A percentile compares a stretch with the other conserved stretches of the same genome.
These are phyloP conservation scores for Truncatella angustata DNA, from an alignment of 2,329 filamentous ascomycete genomes.

Conservation along the genomic window DNA sequence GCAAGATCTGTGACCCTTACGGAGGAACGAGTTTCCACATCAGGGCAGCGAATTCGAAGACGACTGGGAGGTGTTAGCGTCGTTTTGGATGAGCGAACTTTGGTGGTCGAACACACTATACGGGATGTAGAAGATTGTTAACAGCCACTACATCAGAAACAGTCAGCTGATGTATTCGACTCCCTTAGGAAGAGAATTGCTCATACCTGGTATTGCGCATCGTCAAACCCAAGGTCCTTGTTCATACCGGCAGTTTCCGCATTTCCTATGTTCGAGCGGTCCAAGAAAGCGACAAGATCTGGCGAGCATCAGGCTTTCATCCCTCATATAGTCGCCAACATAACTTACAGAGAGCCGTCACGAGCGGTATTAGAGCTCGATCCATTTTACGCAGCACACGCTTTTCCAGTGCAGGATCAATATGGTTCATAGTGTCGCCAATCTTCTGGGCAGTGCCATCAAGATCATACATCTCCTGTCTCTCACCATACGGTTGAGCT, in stretches of 20 bases:
- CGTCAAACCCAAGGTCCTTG: slow-evolving; percentile 33
- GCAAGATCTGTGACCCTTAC: too few relatives aligned
- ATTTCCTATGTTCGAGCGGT: slow-evolving; percentile 40
- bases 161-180: neutral
- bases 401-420: slow-evolving; percentile 24
- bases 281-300: slow-evolving; percentile 35
- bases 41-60: slow-evolving; percentile 40
- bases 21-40: slow-evolving; percentile 42
- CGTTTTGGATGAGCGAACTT: neutral
- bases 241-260: slow-evolving; percentile 35
- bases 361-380: slow-evolving; percentile 27
- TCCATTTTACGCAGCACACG: slow-evolving; percentile 34
- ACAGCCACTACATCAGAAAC: slow-evolving; percentile 32
- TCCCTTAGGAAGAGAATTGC: too few relatives aligned
- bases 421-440: neutral
- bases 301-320: too few relatives aligned
- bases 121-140: slow-evolving; percentile 44
- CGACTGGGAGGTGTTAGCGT: slow-evolving; percentile 20
- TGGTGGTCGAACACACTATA: slow-evolving; percentile 30
- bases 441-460: neutral
- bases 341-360: slow-evolving; percentile 29
- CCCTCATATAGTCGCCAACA: too few relatives aligned
- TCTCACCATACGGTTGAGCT: neutral
- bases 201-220: slow-evolving; percentile 34
- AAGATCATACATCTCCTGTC: neutral